These are phyloP conservation scores for Boletus patriciae DNA, from an alignment of 768 basidiomycete genomes.

Conservation along the genomic window DNA sequence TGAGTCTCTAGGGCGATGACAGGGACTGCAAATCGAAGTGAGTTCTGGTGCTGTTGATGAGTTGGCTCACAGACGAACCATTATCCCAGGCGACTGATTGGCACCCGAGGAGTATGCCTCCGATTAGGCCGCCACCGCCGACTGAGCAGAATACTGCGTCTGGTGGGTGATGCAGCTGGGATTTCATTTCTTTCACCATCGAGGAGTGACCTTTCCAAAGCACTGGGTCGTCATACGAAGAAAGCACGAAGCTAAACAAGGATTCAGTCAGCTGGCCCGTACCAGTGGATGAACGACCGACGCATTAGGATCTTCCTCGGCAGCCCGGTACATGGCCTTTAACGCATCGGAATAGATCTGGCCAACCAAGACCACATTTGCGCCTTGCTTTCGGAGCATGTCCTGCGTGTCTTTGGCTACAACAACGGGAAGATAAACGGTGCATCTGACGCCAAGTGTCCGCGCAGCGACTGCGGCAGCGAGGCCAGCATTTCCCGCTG, in stretches of 20 bases:
- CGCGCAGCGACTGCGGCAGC: conserved; percentile 66
- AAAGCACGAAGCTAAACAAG: conserved; percentile 56
- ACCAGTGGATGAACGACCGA: conserved; percentile 5
- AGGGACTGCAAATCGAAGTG: conserved; percentile 46
- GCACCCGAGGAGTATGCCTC: conserved; percentile 71
- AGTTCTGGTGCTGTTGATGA: not conserved
- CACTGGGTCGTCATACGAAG: conserved; percentile 67
- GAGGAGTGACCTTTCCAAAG: conserved; percentile 80
- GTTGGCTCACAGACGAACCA: conserved; percentile 41
- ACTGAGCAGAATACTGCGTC: conserved; percentile 77
- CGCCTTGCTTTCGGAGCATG: conserved; percentile 52
- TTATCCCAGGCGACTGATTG: conserved; percentile 63
- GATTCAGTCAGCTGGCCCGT: not conserved
- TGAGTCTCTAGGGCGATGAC: conserved; percentile 68
- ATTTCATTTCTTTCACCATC: conserved; percentile 62
- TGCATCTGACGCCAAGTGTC: conserved; percentile 55
- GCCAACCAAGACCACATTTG: conserved; percentile 59
- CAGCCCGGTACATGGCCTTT: conserved; percentile 46
- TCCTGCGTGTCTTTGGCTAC: conserved; percentile 49
- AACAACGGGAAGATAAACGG: conserved; percentile 63
- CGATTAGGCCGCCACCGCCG: conserved; percentile 71
- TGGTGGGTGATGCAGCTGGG: conserved; percentile 55
- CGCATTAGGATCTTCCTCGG: conserved; percentile 48
- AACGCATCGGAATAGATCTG: conserved; percentile 59
- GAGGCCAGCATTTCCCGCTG: conserved; percentile 79